Evolutionary conservation across 306 rosid species (phyloP), one percentile per base, ranked within the genome.

Genomic region (Cicer pinnatifidum): DNA sequence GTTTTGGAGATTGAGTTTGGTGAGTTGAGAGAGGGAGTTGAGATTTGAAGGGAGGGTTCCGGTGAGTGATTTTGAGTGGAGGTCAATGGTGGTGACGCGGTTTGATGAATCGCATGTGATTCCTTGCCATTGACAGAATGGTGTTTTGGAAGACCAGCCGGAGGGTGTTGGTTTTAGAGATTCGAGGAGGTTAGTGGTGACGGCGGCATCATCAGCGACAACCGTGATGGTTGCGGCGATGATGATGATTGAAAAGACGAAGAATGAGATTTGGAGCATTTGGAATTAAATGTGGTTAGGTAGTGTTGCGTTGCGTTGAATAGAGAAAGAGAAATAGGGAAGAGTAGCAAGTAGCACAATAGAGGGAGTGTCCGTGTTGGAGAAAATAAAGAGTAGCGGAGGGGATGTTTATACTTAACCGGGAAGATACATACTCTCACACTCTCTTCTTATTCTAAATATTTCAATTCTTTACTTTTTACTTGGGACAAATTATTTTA

Each of bases 41-140:
- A 93, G 87, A 82, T 91, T 86, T 12, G 91, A 61, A 46, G 97
- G 97, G 1, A 93, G 91, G 0, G 84, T 50, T 7, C 98, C 98
- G 37, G 87, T 68, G 78, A 93, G 91, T 1, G 87, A 83, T 3
- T 17, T 19, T 0, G 89, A 80, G 11, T 77, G 72, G 6, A 89
- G 69, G 81, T 61, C 67, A 61, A 93, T 87, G 76, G 78, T 15
- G 78, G 80, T 84, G 13, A 93, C 96, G 10, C 89, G 85, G 64
- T 53, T 44, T 0, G 91, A 79, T 8, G 60, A 9, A 68, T 85
- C 93, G 70, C 98, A 93, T 0, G 48, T 53, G 47, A 93, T 44
- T 17, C 91, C 91, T 1, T 64, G 12, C 98, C 98, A 93, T 6
- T 60, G 0, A 75, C 98, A 93, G 87, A 48, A 79, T 4, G 66